Conservation (phyloP, 2,329 filamentous ascomycete species). For the Chrysosporium keratinophilum region DNA sequence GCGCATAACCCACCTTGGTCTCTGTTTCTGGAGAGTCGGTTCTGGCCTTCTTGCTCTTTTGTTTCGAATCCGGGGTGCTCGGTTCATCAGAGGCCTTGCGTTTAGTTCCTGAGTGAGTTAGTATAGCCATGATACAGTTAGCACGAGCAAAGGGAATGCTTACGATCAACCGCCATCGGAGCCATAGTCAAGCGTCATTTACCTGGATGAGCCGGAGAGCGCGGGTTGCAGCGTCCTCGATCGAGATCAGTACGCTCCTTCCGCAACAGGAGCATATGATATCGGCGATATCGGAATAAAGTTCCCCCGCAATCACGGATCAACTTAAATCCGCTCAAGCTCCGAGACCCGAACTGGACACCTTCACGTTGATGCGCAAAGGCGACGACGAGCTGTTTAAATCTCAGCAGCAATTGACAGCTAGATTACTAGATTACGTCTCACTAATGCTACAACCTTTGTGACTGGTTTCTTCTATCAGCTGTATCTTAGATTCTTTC, state of each 20-base stretch:
- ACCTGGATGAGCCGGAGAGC: not conserved
- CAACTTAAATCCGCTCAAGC: not conserved
- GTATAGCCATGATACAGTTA: constrained; percentile 10
- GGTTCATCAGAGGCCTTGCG: constrained; percentile 43
- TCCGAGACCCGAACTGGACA: not conserved
- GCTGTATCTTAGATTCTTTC: not conserved
- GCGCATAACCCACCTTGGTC: constrained; percentile 21
- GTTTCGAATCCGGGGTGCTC: constrained; percentile 32
- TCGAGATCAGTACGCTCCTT: not conserved
- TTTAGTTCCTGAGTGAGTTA: constrained; percentile 28
- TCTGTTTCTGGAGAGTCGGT: constrained; percentile 37
- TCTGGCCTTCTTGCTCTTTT: constrained; percentile 41
- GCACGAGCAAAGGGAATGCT: constrained; percentile 14
- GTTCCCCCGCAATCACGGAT: not conserved
- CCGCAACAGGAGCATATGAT: constrained; percentile 1
- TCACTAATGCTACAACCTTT: not conserved
- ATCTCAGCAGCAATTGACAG: not conserved
- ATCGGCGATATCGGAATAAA: not conserved
- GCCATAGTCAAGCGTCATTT: constrained; percentile 18
- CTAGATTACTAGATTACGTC: not conserved
- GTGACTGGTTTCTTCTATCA: not conserved
- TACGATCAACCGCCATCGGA: constrained; percentile 26
- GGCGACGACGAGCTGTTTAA: not conserved
- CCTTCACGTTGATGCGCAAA: not conserved
- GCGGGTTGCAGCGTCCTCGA: not conserved